Base-by-base conservation (phyloP, 345 rosid species). In the Eucalyptus microcorys region DNA sequence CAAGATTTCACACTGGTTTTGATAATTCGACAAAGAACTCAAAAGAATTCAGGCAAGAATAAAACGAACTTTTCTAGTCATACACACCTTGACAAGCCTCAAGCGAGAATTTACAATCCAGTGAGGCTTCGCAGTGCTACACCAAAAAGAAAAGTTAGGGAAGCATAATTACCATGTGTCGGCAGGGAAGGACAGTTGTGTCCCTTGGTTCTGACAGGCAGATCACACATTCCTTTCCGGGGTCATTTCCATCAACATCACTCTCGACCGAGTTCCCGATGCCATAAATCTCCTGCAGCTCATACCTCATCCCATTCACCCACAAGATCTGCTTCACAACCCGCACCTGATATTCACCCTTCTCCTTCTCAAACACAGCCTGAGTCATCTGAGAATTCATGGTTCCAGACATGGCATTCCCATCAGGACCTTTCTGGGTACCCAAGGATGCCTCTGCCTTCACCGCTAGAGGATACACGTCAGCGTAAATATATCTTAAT, bases 201-300 rank as follows among this genome's bases (percentile, higher is more conserved):
- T 97, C 98, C 55, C 98, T 94, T 83, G 96, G 97, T 89, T 98
- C 99, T 24, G 99, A 95, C 88, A 98, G 91, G 94, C 99, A 98
- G 80, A 97, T 96, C 37, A 98, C 99, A 9, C 99, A 98, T 92
- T 98, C 99, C 91, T 97, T 97, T 59, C 98, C 99, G 0, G 94
- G 91, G 81, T 98, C 99, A 90, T 94, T 96, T 71, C 93, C 97
- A 89, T 95, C 97, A 7, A 92, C 93, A 79, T 94, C 96, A 7
- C 93, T 95, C 30, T 95, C 97, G 22, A 95, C 95, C 4, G 98
- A 93, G 88, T 96, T 95, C 88, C 97, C 99, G 43, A 98, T 96
- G 57, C 99, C 99, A 87, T 97, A 98, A 55, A 98, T 98, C 93
- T 97, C 99, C 87, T 98, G 99, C 92, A 98, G 90, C 93, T 96